Percentiles rank a stretch among this genome's conserved stretches.
phyloP scores from a whole-genome alignment of 129 eudicot species.

The Rutidosis leptorrhynchoides region DNA sequence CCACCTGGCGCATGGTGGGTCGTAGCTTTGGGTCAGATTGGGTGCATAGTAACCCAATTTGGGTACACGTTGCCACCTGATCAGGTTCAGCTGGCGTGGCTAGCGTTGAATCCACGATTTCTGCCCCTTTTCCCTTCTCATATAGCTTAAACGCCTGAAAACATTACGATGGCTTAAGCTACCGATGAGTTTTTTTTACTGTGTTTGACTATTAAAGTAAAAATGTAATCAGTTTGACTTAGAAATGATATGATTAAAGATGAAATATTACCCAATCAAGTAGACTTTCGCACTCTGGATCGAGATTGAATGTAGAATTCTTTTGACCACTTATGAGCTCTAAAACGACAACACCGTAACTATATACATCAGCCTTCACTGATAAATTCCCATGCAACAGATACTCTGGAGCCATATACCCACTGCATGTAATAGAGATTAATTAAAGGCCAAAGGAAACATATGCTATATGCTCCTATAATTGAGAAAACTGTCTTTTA shows the following conservation, averaged over 20 bases:
- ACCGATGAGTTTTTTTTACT: neutral
- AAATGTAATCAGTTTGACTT: neutral
- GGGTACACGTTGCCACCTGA: slow-evolving; percentile 60
- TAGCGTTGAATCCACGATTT: slow-evolving; percentile 61
- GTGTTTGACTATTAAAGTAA: slow-evolving; percentile 12
- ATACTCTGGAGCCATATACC: slow-evolving; percentile 90
- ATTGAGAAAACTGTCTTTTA: neutral
- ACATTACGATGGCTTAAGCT: neutral
- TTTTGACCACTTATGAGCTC: slow-evolving; percentile 84
- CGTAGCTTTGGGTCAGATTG: slow-evolving; percentile 71
- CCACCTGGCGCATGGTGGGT: slow-evolving; percentile 73
- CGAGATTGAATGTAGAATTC: slow-evolving; percentile 57
- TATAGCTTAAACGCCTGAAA: slow-evolving; percentile 69
- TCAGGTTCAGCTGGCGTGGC: slow-evolving; percentile 50
- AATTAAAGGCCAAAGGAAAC: slow-evolving; percentile 1
- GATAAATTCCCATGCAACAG: slow-evolving; percentile 68
- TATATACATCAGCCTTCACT: slow-evolving; percentile 70
- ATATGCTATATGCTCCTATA: neutral
- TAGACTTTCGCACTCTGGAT: slow-evolving; percentile 51
- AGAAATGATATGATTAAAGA: neutral
- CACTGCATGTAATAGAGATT: slow-evolving; percentile 35
- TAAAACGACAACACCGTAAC: slow-evolving; percentile 73
- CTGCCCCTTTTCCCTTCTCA: slow-evolving; percentile 51
- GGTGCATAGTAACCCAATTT: slow-evolving; percentile 66
- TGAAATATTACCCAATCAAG: slow-evolving; percentile 70